A percentile compares a stretch with the other conserved stretches of the same genome.
Evolutionary conservation across 306 rosid genomes (phyloP).

Genomic region (Cyclanthera cordifolia): DNA sequence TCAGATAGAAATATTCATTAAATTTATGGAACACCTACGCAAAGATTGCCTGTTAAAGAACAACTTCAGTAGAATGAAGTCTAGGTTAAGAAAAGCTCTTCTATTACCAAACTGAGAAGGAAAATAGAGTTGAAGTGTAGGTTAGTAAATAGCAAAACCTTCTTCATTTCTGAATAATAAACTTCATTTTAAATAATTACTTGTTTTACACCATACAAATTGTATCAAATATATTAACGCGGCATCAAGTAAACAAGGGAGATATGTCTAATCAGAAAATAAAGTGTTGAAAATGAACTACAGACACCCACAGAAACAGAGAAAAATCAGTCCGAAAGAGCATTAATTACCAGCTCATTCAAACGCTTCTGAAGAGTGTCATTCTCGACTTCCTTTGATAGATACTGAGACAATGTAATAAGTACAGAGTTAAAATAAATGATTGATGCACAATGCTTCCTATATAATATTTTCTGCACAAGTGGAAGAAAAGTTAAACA

Average conservation of each 20-base stretch:
- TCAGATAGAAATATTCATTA: background rate
- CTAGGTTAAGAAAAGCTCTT: background rate
- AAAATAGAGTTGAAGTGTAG: background rate
- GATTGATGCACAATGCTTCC: background rate
- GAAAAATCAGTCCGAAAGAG: slow-evolving; percentile 1
- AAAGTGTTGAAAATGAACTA: background rate
- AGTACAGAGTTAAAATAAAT: slow-evolving; percentile 17
- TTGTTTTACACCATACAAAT: background rate
- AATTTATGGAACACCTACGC: background rate
- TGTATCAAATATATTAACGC: background rate
- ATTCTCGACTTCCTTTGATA: slow-evolving; percentile 44
- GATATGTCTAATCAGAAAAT: background rate
- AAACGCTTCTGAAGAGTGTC: slow-evolving; percentile 46
- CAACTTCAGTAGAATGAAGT: background rate
- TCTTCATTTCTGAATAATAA: background rate
- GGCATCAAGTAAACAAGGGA: background rate
- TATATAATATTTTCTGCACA: background rate
- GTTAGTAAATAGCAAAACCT: background rate
- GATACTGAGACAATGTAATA: slow-evolving; percentile 47
- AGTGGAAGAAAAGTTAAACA: background rate
- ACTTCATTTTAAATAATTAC: background rate
- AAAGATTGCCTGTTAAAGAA: background rate
- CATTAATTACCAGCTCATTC: slow-evolving; percentile 50
- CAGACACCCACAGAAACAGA: background rate
- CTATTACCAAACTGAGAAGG: background rate